Evolutionary conservation across 331 rosid species (phyloP).

Genomic region (Arachis monticola): DNA sequence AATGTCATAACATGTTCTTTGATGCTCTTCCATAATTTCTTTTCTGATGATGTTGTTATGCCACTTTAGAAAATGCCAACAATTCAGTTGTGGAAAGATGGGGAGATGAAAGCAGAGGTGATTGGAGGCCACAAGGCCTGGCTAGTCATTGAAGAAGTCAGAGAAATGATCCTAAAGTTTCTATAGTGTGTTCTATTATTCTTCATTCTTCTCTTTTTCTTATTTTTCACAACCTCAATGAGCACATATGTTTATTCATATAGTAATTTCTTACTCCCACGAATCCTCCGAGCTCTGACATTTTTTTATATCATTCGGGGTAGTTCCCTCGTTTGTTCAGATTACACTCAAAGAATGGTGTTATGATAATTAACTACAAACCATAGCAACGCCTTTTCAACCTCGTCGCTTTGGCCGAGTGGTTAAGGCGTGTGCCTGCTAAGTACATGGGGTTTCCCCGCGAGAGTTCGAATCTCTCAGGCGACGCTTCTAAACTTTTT

Average conservation of each 20-base stretch:
- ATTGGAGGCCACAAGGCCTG: slow-evolving; percentile 93
- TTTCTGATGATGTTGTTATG: not conserved
- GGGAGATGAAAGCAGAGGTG: slow-evolving; percentile 87
- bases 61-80: slow-evolving; percentile 92
- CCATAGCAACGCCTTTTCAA: not conserved
- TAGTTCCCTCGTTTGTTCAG: not conserved
- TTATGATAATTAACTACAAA: no score
- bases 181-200: slow-evolving; percentile 33
- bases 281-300: no score
- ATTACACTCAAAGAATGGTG: no score
- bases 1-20: not conserved
- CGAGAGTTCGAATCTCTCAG: slow-evolving; percentile 82
- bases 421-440: slow-evolving; percentile 99
- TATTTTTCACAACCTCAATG: not conserved
- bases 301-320: no score
- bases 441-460: slow-evolving; percentile 90
- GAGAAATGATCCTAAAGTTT: slow-evolving; percentile 72
- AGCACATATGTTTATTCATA: slow-evolving; percentile 1
- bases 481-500: slow-evolving; percentile 42
- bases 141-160: slow-evolving; percentile 85
- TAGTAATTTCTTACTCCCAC: not conserved
- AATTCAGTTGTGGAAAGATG: slow-evolving; percentile 95
- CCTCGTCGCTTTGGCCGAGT: slow-evolving; percentile 88
- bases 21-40: not conserved
- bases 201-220: slow-evolving; percentile 18